A percentile compares a stretch with the other conserved stretches of the same genome.
phyloP scores from a whole-genome alignment of 2,329 filamentous ascomycete genomes.

The Penicillium sp. region DNA sequence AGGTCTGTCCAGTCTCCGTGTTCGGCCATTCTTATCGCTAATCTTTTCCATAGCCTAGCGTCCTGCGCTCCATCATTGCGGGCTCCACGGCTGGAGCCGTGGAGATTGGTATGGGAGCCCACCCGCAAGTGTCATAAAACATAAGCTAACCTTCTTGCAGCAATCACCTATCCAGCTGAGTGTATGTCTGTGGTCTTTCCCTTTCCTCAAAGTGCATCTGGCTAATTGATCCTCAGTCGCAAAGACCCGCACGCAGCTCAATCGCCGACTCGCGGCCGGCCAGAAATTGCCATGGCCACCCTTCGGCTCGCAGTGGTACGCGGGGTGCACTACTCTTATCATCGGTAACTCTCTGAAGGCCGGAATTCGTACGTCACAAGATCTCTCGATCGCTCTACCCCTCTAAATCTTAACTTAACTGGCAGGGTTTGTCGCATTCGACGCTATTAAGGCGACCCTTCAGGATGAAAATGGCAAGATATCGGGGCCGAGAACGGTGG shows the following conservation, averaged over 20 bases:
- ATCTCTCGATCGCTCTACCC: neutral
- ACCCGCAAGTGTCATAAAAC: neutral
- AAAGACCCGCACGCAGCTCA: slow-evolving; percentile 93
- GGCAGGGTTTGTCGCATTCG: slow-evolving; percentile 87
- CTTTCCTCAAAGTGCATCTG: neutral
- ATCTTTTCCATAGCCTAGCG: slow-evolving; percentile 64
- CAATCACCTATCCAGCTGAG: slow-evolving; percentile 92
- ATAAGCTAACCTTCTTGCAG: slow-evolving; percentile 40
- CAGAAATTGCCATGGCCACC: slow-evolving; percentile 93
- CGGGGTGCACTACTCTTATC: slow-evolving; percentile 93
- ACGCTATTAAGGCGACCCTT: slow-evolving; percentile 84
- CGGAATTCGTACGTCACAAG: slow-evolving; percentile 70
- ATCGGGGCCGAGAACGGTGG: slow-evolving; percentile 83
- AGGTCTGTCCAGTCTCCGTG: slow-evolving; percentile 28
- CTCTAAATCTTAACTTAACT: neutral
- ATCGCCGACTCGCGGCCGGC: slow-evolving; percentile 74
- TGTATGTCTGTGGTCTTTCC: slow-evolving; percentile 55
- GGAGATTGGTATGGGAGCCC: slow-evolving; percentile 70
- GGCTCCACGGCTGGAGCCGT: slow-evolving; percentile 91
- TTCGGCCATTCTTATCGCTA: slow-evolving; percentile 12
- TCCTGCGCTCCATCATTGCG: slow-evolving; percentile 84
- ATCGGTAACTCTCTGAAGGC: slow-evolving; percentile 97
- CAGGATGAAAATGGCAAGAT: slow-evolving; percentile 84
- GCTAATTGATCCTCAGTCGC: slow-evolving; percentile 60
- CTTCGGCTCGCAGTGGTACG: slow-evolving; percentile 94